Conservation (phyloP, 768 basidiomycete genomes). For the Mycena polygramma region DNA sequence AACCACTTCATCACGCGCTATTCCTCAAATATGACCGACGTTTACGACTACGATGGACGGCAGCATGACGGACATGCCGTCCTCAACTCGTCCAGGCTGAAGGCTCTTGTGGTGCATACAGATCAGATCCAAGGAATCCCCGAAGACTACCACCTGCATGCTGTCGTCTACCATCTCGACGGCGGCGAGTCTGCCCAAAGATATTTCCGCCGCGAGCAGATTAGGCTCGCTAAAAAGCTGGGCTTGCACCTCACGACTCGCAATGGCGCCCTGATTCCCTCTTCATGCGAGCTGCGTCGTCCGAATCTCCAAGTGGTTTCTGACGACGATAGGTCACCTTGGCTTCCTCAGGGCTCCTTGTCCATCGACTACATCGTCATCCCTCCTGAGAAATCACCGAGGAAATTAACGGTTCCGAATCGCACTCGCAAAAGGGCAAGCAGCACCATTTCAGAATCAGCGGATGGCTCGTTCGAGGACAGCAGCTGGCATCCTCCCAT, state of each 20-base stretch:
- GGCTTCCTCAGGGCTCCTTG: not conserved
- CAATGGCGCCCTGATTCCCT: not conserved
- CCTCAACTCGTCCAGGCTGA: not conserved
- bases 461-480: too few relatives aligned
- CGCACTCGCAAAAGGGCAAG: not conserved
- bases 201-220: constrained; percentile 14
- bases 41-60: constrained; percentile 26
- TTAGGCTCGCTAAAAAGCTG: not conserved
- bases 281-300: constrained; percentile 1
- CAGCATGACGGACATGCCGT: constrained; percentile 15
- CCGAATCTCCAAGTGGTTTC: not conserved
- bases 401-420: not conserved
- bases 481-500: too few relatives aligned
- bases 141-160: constrained; percentile 6
- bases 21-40: not conserved
- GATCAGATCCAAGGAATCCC: not conserved
- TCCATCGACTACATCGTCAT: not conserved
- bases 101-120: not conserved
- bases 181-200: constrained; percentile 20
- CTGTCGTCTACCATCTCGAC: constrained; percentile 15
- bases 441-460: not conserved
- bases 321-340: not conserved
- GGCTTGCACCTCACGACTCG: not conserved
- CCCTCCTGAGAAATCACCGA: too few relatives aligned
- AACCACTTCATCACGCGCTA: constrained; percentile 19